Conservation (phyloP, 768 basidiomycete species). For the Mycena capillaripes region DNA sequence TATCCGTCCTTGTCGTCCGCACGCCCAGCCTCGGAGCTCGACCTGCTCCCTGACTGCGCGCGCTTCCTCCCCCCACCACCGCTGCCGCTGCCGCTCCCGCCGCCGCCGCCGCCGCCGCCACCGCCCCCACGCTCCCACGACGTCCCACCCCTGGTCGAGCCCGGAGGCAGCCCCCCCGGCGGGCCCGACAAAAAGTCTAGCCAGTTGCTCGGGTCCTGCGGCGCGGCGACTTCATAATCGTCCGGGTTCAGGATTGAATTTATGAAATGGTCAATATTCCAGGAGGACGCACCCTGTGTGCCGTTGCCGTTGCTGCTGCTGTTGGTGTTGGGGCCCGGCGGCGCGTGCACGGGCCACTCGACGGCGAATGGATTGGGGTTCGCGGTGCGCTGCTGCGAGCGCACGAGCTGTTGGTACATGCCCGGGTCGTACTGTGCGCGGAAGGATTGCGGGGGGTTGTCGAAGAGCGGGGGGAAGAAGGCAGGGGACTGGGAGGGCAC, state of each 20-base stretch:
- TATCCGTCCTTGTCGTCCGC: conserved; percentile 23
- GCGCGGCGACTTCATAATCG: conserved; percentile 2
- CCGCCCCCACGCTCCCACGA: conserved; percentile 26
- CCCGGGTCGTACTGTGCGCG: conserved; percentile 27
- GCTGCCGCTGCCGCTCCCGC: background rate
- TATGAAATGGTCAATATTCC: conserved; percentile 39
- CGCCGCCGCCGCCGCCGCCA: background rate
- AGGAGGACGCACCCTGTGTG: conserved; percentile 38
- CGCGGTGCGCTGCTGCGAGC: conserved; percentile 11
- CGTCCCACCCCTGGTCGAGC: conserved; percentile 14
- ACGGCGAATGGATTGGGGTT: conserved; percentile 21
- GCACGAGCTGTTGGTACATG: conserved; percentile 31
- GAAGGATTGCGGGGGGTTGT: conserved; percentile 20
- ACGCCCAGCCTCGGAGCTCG: conserved; percentile 9
- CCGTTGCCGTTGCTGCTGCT: background rate
- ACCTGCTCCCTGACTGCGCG: conserved; percentile 20
- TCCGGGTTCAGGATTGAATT: conserved; percentile 34
- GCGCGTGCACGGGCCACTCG: conserved; percentile 36
- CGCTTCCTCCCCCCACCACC: conserved; percentile 11
- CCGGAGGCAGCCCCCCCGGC: background rate
- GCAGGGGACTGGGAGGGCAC: background rate
- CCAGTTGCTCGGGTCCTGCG: conserved; percentile 23
- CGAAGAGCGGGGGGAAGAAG: conserved; percentile 29
- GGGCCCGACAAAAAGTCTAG: conserved; percentile 27
- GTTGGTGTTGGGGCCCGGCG: background rate